Base-by-base conservation (phyloP, 176 grass and related monocot genomes). In the Oropetium thomaeum region DNA sequence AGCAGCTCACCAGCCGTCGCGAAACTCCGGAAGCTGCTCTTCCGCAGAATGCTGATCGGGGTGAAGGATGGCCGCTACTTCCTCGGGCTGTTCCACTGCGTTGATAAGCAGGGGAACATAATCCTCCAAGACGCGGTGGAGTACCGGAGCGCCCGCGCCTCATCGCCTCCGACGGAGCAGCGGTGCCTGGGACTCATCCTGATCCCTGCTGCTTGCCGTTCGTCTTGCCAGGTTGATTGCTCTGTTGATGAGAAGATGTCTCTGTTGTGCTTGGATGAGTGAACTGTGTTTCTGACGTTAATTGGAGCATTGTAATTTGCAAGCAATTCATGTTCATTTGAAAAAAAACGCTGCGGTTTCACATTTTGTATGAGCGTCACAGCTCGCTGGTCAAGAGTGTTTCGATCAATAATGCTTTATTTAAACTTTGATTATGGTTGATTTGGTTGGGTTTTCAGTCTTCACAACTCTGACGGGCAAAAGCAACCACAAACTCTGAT, bases 51-150 rank as follows among this genome's bases (percentile, higher is more conserved):
- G 87, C 86, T 99, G 58, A 55, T 99, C 22, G 91, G 91, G 2
- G 96, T 92, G 38, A 92, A 87, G 0, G 91, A 99, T 2, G 89
- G 89, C 1, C 87, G 91, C 59, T 99, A 87, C 67, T 99, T 99
- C 79, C 73, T 90, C 2, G 91, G 96, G 8, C 26, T 90, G 67
- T 95, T 99, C 68, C 89, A 99, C 71, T 99, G 96, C 76, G 74
- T 98, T 10, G 96, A 98, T 68, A 98, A 98, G 71, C 87, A 92
- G 74, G 96, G 96, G 22, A 94, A 98, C 61, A 98, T 98, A 35
- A 92, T 98, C 81, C 86, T 98, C 5, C 96, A 95, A 78, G 91
- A 98, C 15, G 89, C 91, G 0, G 89, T 98, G 68, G 96, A 95
- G 79, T 92, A 98, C 74, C 81, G 89, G 7, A 86, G 57, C n/a